Base-by-base conservation (phyloP, 2,329 filamentous ascomycete species). In the Stagonosporopsis rhizophila region DNA sequence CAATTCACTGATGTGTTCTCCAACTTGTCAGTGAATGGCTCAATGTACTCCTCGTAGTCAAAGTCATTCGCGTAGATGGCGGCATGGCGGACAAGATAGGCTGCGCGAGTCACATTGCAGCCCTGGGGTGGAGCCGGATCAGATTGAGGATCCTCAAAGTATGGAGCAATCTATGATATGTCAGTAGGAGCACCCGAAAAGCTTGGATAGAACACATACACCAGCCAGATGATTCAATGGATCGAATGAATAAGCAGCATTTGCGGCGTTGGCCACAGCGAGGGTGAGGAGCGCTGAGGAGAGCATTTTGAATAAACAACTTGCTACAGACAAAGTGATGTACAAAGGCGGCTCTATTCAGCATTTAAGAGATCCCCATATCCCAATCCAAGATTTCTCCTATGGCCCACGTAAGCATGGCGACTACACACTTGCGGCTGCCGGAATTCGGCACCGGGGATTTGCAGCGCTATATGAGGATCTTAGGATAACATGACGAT, bases 1-100 rank as follows among this genome's bases (percentile, higher is more conserved):
- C 86, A 89, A 59, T 87, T 79, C 39, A 83, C 80, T 0, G 81
- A 84, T 37, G 81, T 82, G 66, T 88, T 88, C 53, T 79, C 74
- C 39, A 88, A 74, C 74, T 89, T 89, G 57, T 80, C 66, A 4
- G 79, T 76, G 62, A 83, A 83, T 0, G 81, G 80, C 62, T 81
- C 78, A 25, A 83, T 79, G 66, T 81, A 83, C 30, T 74, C 69
- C 62, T 83, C 81, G 60, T 79, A 83, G 59, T 83, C 81, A 64
- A 82, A 82, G 53, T 82, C 79, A 55, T 83, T 83, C 34, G 79
- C 79, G 57, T 80, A 81, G 58, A 83, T 83, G 32, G 81, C 80
- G 1, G 80, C 80, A 66, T 83, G 81, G 11, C 81, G 76, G 19
- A 82, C 74, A 6, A 83, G 77, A 59, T 82, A 82, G 6, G 81